Percentiles rank a stretch among this genome's conserved stretches.
These are phyloP conservation scores for Heritiera fomes DNA, from an alignment of 345 rosid species.

Conservation along the genomic window DNA sequence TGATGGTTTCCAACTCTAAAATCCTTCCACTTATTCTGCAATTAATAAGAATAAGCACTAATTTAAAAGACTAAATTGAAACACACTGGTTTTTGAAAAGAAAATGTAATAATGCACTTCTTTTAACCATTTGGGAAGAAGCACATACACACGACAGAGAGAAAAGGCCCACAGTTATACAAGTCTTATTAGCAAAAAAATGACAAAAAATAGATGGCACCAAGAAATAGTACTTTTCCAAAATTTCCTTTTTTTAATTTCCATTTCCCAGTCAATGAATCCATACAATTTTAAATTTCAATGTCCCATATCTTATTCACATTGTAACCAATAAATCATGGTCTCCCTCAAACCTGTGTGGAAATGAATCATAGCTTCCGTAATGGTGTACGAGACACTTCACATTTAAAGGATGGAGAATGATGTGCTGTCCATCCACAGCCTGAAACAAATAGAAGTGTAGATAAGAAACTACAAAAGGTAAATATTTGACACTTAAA, in stretches of 20 bases:
- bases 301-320: background rate
- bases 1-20: constrained; percentile 77
- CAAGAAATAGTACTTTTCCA: background rate
- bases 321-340: constrained; percentile 17
- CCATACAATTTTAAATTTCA: background rate
- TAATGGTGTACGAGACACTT: constrained; percentile 86
- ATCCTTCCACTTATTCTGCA: constrained; percentile 80
- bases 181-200: background rate
- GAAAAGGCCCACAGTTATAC: background rate
- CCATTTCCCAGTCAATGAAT: background rate
- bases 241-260: background rate
- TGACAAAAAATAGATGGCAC: background rate
- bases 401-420: constrained; percentile 84
- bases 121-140: background rate
- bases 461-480: constrained; percentile 19
- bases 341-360: constrained; percentile 47
- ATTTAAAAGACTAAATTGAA: background rate
- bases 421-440: constrained; percentile 86
- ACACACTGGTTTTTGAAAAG: background rate
- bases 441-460: constrained; percentile 54
- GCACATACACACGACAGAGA: background rate
- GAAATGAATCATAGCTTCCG: constrained; percentile 78
- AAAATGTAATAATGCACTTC: background rate
- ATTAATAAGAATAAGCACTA: constrained; percentile 9
- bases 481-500: background rate